Conservation (phyloP, 2,329 filamentous ascomycete species). For the Alternaria gaisen region DNA sequence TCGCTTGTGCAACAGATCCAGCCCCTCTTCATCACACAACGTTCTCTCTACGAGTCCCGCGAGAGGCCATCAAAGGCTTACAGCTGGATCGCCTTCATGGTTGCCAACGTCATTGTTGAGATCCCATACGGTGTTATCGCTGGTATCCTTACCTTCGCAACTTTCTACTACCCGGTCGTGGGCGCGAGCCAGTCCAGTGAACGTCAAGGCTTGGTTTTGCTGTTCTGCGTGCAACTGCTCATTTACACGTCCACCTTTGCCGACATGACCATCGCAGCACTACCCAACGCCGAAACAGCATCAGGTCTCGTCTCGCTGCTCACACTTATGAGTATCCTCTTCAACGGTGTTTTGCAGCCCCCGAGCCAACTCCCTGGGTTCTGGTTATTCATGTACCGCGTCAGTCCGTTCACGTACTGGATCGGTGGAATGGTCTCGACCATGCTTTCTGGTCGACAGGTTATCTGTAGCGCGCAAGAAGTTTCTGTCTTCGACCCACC, state of each 20-base stretch:
- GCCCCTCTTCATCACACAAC: constrained; percentile 67
- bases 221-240: constrained; percentile 72
- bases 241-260: constrained; percentile 77
- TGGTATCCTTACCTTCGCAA: constrained; percentile 69
- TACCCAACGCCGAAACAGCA: constrained; percentile 74
- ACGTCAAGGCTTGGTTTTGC: constrained; percentile 66
- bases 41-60: constrained; percentile 67
- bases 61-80: constrained; percentile 74
- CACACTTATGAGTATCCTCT: constrained; percentile 58
- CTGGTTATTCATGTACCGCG: constrained; percentile 81
- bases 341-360: constrained; percentile 67
- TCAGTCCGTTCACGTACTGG: constrained; percentile 73
- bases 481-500: constrained; percentile 54
- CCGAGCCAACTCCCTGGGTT: constrained; percentile 70
- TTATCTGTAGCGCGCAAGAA: constrained; percentile 59
- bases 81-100: constrained; percentile 77
- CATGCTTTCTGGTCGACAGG: constrained; percentile 55
- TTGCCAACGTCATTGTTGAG: constrained; percentile 76
- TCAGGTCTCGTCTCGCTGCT: constrained; percentile 69
- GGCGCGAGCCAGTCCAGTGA: constrained; percentile 55
- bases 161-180: constrained; percentile 69
- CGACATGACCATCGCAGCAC: constrained; percentile 75
- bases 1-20: constrained; percentile 66
- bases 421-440: constrained; percentile 52
- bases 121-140: constrained; percentile 72